Percentiles rank a stretch among this genome's conserved stretches.
phyloP scores from a whole-genome alignment of 129 eudicot species.

The Flaveria brownii region DNA sequence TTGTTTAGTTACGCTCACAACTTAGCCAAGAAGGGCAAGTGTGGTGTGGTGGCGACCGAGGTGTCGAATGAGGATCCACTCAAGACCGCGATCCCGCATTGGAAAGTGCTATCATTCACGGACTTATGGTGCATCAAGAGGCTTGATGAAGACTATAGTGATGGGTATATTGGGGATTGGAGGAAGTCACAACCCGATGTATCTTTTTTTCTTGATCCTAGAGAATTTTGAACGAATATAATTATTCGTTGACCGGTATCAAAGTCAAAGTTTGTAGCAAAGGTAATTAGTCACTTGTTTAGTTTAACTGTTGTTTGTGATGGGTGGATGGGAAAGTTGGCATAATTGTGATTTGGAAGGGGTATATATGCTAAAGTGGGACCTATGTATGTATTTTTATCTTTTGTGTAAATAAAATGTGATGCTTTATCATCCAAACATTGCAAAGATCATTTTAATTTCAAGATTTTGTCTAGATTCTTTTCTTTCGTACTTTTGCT shows the following conservation, averaged over 20 bases:
- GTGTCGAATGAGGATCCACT: constrained; percentile 78
- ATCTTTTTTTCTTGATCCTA: constrained; percentile 92
- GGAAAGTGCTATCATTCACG: constrained; percentile 78
- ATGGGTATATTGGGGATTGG: constrained; percentile 92
- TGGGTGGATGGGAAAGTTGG: constrained; percentile 26
- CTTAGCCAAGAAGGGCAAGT: constrained; percentile 62
- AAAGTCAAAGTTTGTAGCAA: constrained; percentile 25
- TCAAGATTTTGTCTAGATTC: constrained; percentile 25
- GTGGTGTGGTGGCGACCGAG: constrained; percentile 93
- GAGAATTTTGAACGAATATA: constrained; percentile 54
- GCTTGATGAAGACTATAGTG: constrained; percentile 78
- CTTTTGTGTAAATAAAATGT: constrained; percentile 28
- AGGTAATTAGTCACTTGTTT: constrained; percentile 16
- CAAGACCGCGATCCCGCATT: constrained; percentile 69
- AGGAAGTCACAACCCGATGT: constrained; percentile 75
- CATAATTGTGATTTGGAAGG: constrained; percentile 25
- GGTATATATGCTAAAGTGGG: constrained; percentile 37
- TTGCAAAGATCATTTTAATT: constrained; percentile 9
- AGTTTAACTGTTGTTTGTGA: constrained; percentile 4
- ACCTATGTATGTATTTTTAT: constrained; percentile 19
- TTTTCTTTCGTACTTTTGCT: background rate
- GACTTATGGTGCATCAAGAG: constrained; percentile 94
- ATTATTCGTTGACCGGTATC: background rate
- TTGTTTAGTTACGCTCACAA: constrained; percentile 82
- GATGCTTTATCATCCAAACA: constrained; percentile 37